These are phyloP conservation scores for Lanmaoa pseudosensibilis DNA, from an alignment of 768 basidiomycete species.

Conservation along the genomic window DNA sequence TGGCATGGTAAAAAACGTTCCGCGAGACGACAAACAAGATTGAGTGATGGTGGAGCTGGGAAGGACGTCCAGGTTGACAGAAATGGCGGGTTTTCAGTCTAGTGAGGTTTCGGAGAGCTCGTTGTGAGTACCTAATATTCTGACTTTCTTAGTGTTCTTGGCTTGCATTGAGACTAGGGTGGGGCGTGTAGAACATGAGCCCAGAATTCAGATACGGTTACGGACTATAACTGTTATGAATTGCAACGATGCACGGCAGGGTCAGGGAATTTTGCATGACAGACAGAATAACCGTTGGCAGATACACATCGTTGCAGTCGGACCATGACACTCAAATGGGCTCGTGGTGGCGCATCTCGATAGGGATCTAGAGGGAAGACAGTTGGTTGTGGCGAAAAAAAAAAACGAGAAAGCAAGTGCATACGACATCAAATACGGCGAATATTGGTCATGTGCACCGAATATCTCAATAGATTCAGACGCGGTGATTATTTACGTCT, in stretches of 20 bases:
- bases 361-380: neutral
- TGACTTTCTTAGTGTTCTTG: neutral
- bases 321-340: neutral
- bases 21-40: neutral
- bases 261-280: neutral
- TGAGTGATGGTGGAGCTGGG: neutral
- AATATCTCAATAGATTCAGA: conserved; percentile 6
- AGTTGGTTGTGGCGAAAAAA: neutral
- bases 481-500: conserved; percentile 20
- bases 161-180: neutral
- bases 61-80: neutral
- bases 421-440: neutral
- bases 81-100: neutral
- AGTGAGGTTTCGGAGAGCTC: neutral
- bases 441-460: neutral
- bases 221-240: conserved; percentile 9
- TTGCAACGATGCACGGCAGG: conserved; percentile 9
- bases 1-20: conserved; percentile 15
- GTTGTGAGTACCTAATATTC: neutral
- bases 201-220: neutral
- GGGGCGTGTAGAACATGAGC: neutral
- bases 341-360: neutral
- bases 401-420: neutral
- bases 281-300: neutral
- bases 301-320: conserved; percentile 1